Base-by-base conservation (phyloP, 2,329 filamentous ascomycete genomes). In the Fusarium brevicatenulatum region DNA sequence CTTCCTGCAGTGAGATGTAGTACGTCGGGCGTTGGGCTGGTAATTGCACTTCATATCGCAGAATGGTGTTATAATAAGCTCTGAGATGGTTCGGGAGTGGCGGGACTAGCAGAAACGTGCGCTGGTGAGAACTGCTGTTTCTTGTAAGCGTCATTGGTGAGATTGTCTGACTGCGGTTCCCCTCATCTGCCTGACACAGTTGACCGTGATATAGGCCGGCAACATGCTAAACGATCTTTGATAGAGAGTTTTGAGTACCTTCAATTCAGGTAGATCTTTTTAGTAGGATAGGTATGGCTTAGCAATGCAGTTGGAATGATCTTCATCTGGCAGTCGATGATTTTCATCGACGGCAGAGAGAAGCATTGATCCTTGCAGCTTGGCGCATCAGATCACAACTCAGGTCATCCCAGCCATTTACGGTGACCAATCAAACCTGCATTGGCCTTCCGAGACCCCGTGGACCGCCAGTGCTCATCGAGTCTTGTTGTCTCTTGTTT, bases 201-300 rank as follows among this genome's bases (percentile, higher is more conserved):
- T 12, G 30, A 32, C 1, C 16, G 8, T 10, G 15, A 34, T 23
- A 50, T 2, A 23, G 11, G 5, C 16, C 5, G 21, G 8, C 2
- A 21, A 9, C 12, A 15, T 16, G 25, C 4, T 8, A 50, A 34
- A 13, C 4, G 12, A 19, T 11, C 6, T 6, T 3, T 36, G 2
- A 0, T 2, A 15, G 12, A 19, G 9, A 4, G 0, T 8, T 25
- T 15, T 2, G 0, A 11, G 12, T 0, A 19, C 3, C 1, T 5
- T 34, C 3, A 18, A 3, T 25, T 0, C 6, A 11, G 2, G 7
- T 0, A 19, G 3, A 11, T 9, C 5, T 0, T 2, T 19, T 25
- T 30, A 10, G 2, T 3, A 2, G 6, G 0, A 36, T 15, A 19
- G n/a, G 9, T 1, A 19, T 36, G 30, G 12, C 6, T 4, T 9